Base-by-base conservation (phyloP, 2,329 filamentous ascomycete species). In the Tolypocladium amazonense region DNA sequence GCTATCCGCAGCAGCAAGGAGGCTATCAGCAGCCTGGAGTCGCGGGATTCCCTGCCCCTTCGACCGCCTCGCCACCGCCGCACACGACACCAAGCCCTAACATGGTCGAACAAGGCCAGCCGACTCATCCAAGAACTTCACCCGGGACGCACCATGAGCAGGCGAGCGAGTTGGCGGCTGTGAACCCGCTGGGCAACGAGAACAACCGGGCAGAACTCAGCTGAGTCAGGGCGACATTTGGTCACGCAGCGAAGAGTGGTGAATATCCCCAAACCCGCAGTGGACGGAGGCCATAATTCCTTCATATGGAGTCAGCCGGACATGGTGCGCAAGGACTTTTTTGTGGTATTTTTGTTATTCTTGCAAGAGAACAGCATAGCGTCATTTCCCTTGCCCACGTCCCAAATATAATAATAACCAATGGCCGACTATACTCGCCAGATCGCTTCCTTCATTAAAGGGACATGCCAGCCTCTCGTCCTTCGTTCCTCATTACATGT, bases 121-220 rank as follows among this genome's bases (percentile, higher is more conserved):
- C 41, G 30, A 27, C 50, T 33, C n/a, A 50, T 45, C 43, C 60
- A 55, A 23, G 39, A 59, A 33, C 58, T 57, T 12, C 58, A 60
- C 15, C 56, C 57, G 37, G 52, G 59, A 9, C 60, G 59, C 62
- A 59, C 39, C 60, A 63, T 27, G 61, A 61, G 23, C 57, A 60
- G 2, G 65, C 65, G 5, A 66, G 63, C 38, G 71, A 73, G 62
- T 56, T 73, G 59, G 64, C 66, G n/a, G 60, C 68, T 43, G 61
- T 66, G 23, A 64, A 67, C 56, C 67, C 70, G 3, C 3, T 72
- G 33, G 72, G 72, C 5, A 67, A 66, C 3, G 68, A 70, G 61
- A 65, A 59, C 33, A 74, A 74, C 62, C 66, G 72, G 23, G 72
- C 71, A 4, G 71, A 74, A 61, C 63, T 74, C 41, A 47, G 56